A percentile compares a stretch with the other conserved stretches of the same genome.
Evolutionary conservation across 768 basidiomycete species (phyloP).

Genomic region (Podaxis sp.): DNA sequence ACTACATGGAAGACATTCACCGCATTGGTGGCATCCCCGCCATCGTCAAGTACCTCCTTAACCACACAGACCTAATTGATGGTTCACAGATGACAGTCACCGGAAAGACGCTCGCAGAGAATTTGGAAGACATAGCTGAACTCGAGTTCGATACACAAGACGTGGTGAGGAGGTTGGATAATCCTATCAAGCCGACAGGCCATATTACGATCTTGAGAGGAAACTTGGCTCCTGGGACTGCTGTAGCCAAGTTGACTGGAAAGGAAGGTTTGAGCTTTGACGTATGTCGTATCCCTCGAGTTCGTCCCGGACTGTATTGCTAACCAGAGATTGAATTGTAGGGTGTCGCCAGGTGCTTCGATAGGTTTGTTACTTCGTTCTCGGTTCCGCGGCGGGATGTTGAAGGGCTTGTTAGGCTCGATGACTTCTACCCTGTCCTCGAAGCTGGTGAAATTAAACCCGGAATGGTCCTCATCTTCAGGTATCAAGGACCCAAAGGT

Average conservation of each 20-base stretch:
- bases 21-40: conserved; percentile 82
- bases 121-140: conserved; percentile 73
- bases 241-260: conserved; percentile 91
- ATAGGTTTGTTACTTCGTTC: conserved; percentile 37
- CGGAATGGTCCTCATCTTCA: conserved; percentile 75
- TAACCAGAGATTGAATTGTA: conserved; percentile 20
- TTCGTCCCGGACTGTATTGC: neutral
- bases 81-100: conserved; percentile 86
- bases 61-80: conserved; percentile 74
- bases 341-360: conserved; percentile 77
- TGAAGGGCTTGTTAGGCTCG: conserved; percentile 39
- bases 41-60: conserved; percentile 77
- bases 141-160: conserved; percentile 71
- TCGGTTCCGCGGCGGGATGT: neutral
- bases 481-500: conserved; percentile 88
- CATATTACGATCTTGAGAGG: conserved; percentile 86
- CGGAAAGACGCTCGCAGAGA: conserved; percentile 85
- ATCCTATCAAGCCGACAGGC: conserved; percentile 85
- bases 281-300: conserved; percentile 30
- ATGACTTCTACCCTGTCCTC: conserved; percentile 70
- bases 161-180: conserved; percentile 62
- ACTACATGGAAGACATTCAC: conserved; percentile 90
- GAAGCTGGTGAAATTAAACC: conserved; percentile 70
- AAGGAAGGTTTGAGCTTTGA: conserved; percentile 87
- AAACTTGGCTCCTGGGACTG: conserved; percentile 82